A percentile compares a stretch with the other conserved stretches of the same genome.
Evolutionary conservation across 1,284 basidiomycete species (phyloP).

Genomic region (Mycena citricolor): DNA sequence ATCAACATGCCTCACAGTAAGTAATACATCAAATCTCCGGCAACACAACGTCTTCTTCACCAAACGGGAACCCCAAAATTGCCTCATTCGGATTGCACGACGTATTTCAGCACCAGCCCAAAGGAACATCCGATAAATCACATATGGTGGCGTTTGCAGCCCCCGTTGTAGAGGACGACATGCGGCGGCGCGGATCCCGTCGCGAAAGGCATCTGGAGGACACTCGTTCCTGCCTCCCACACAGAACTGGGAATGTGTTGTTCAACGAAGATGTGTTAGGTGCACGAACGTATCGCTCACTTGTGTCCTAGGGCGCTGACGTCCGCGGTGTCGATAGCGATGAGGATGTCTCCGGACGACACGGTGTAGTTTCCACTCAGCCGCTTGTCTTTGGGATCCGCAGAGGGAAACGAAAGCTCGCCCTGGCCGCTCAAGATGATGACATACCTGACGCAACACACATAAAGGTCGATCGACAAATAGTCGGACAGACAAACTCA

Average conservation of each 20-base stretch:
- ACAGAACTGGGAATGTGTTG: slow-evolving; percentile 15
- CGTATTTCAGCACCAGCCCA: no score
- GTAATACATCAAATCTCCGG: no score
- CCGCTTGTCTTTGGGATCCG: slow-evolving; percentile 2
- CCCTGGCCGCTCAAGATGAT: slow-evolving; percentile 18
- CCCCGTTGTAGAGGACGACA: slow-evolving; percentile 17
- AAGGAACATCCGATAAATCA: no score
- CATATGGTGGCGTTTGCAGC: slow-evolving; percentile 16
- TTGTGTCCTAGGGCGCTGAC: slow-evolving; percentile 18
- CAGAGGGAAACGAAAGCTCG: slow-evolving; percentile 16
- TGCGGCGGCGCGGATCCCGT: slow-evolving; percentile 9
- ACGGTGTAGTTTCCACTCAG: slow-evolving; percentile 19
- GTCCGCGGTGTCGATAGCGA: slow-evolving; percentile 14
- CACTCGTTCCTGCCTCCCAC: slow-evolving; percentile 18
- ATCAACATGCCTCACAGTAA: no score
- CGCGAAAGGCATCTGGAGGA: slow-evolving; percentile 20
- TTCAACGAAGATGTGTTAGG: no score
- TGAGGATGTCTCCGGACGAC: slow-evolving; percentile 17
- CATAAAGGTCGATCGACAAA: no score
- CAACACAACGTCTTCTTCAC: no score
- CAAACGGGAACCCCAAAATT: no score
- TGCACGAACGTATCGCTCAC: slow-evolving; percentile 7
- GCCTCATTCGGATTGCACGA: no score
- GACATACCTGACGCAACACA: slow-evolving; percentile 13
- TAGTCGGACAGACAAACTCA: not conserved